Percentiles rank a stretch among this genome's conserved stretches.
Conservation (phyloP, 306 rosid genomes). For the Boehmeria nivea region DNA sequence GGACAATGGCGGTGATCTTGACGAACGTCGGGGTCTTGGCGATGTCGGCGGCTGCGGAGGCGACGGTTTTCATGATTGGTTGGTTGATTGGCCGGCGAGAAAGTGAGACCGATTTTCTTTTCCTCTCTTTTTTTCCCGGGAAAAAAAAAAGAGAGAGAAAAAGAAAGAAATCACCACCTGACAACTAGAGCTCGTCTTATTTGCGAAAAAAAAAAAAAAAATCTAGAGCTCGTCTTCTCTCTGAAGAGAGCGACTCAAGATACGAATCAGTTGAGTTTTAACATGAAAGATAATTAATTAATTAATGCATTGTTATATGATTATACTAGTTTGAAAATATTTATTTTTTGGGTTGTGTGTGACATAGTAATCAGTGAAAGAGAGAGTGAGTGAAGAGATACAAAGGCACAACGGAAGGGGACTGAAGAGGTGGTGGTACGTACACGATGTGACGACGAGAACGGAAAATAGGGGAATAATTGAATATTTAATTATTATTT, state of each 20-base stretch:
- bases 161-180: not conserved
- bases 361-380: not conserved
- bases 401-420: not conserved
- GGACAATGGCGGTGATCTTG: conserved; percentile 38
- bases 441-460: not conserved
- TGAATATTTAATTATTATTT: not conserved
- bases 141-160: not conserved
- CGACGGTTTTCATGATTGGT: conserved; percentile 28
- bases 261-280: not conserved
- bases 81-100: conserved; percentile 10
- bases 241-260: no score
- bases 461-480: not conserved
- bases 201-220: no score
- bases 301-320: no score
- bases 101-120: not conserved
- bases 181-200: no score
- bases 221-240: no score
- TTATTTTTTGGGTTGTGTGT: no score
- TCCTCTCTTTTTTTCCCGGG: not conserved
- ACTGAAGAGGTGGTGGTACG: not conserved
- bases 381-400: not conserved
- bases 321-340: no score
- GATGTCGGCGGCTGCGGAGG: conserved; percentile 19
- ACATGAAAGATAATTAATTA: no score
- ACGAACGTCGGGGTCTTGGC: conserved; percentile 42